Evolutionary conservation across 305 asterid species (phyloP).

Genomic region (Petunia hybrid): DNA sequence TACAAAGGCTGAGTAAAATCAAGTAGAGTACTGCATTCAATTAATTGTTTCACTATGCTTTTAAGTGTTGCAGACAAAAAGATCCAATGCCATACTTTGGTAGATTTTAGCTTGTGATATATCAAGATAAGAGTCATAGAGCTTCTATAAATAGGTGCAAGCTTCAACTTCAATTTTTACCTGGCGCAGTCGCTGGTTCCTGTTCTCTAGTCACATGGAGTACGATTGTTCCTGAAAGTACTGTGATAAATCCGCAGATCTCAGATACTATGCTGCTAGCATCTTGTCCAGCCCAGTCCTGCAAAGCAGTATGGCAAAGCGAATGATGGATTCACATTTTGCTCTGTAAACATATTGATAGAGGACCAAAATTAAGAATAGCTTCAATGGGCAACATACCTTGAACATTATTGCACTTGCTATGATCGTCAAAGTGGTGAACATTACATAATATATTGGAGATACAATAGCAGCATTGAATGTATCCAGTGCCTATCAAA

Average conservation of each 20-base stretch:
- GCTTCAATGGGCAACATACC: slow-evolving; percentile 46
- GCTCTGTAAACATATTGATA: slow-evolving; percentile 3
- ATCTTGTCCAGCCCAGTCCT: slow-evolving; percentile 90
- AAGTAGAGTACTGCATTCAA: not conserved
- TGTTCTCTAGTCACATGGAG: slow-evolving; percentile 83
- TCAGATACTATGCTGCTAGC: slow-evolving; percentile 79
- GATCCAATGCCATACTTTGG: not conserved
- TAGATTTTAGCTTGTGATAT: not conserved
- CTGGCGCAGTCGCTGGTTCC: slow-evolving; percentile 58
- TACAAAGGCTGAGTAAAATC: not conserved
- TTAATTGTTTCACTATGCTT: not conserved
- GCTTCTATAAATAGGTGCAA: not conserved
- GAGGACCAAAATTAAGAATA: slow-evolving; percentile 24
- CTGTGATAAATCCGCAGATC: slow-evolving; percentile 82
- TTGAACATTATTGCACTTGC: slow-evolving; percentile 93
- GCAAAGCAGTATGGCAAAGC: slow-evolving; percentile 26
- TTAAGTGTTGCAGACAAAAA: not conserved
- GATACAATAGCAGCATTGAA: slow-evolving; percentile 84
- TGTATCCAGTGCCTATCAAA: slow-evolving; percentile 78
- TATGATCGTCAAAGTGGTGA: slow-evolving; percentile 77
- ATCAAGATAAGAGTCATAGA: not conserved
- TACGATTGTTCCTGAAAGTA: slow-evolving; percentile 79
- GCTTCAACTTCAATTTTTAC: slow-evolving; percentile 42
- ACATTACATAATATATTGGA: slow-evolving; percentile 87
- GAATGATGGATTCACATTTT: slow-evolving; percentile 15